Evolutionary conservation across 23 red algal genomes (phyloP).

Genomic region (Gracilariopsis chorda): DNA sequence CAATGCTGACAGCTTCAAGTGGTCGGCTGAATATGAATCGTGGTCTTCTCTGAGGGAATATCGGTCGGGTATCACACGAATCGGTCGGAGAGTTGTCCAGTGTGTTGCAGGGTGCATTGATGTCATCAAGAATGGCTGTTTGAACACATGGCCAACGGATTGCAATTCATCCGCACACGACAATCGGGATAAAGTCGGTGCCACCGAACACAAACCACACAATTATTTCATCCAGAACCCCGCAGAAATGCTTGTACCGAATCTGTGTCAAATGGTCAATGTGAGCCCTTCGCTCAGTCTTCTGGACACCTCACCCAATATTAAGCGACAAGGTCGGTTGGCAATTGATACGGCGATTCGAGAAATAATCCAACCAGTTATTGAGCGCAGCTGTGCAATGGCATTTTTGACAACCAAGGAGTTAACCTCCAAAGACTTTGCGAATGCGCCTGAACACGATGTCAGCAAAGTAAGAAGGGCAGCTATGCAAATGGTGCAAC

Average conservation of each 20-base stretch:
- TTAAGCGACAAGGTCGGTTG: conserved; percentile 78
- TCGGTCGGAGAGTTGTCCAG: conserved; percentile 58
- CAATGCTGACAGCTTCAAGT: background rate
- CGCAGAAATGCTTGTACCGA: conserved; percentile 85
- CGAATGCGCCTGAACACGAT: conserved; percentile 53
- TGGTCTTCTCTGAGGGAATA: background rate
- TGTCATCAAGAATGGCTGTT: background rate
- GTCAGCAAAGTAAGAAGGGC: conserved; percentile 47
- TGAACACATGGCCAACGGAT: conserved; percentile 18
- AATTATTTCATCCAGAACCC: conserved; percentile 20
- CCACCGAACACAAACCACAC: background rate
- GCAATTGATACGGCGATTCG: conserved; percentile 94
- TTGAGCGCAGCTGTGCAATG: conserved; percentile 82
- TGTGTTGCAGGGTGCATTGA: conserved; percentile 20
- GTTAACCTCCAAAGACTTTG: conserved; percentile 97
- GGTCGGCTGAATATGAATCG: conserved; percentile 20
- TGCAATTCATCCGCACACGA: conserved; percentile 2
- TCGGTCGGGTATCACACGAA: background rate
- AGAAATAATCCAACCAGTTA: conserved; percentile 96
- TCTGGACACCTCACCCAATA: conserved; percentile 69
- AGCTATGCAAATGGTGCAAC: conserved; percentile 88
- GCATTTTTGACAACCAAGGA: conserved; percentile 93
- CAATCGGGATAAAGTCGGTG: background rate
- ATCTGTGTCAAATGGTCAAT: conserved; percentile 68
- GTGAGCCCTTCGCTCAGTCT: conserved; percentile 75